Base-by-base conservation (phyloP, 179 eudicot species). In the Spinacia oleracea region DNA sequence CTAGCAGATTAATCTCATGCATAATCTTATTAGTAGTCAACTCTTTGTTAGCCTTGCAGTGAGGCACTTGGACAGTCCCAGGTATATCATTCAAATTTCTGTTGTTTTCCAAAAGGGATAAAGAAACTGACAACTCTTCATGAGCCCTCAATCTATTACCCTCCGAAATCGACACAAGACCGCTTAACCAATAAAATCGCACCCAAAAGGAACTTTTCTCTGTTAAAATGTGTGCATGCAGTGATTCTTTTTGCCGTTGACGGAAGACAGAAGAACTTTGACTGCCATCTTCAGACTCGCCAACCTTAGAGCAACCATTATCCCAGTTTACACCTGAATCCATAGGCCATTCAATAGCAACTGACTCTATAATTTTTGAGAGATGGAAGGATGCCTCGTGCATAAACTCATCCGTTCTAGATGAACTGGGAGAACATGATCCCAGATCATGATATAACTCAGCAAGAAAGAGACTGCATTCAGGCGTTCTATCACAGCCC, bases 381-480 rank as follows among this genome's bases (percentile, higher is more conserved):
- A 96, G 88, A 88, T 92, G 98, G 85, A 89, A 92, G 81, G 90
- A 84, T 72, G 91, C 90, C 80, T 91, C 94, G 32, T 89, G 79
- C 86, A 90, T 86, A 76, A 84, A 86, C 50, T 87, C 90, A 67
- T 90, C 79, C 50, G 73, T 79, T 67, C 65, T 74, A 72, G 91
- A 83, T 59, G 86, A 67, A 79, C 89, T 87, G 14, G 87, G 81
- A 70, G 93, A 94, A 77, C 80, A 81, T 62, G 89, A 85, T 27
- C 91, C 97, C 32, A 91, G 78, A 72, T 93, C 99, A 81, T 89
- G 87, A 88, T 89, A 92, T 64, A 96, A 84, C 87, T 96, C 99
- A 38, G 94, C 91, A 72, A 96, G 92, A 89, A 96, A 96, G 81
- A 96, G 91, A 87, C 92, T 85, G 82, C 98, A 96, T 76, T 94